Conservation (phyloP, 495 filamentous ascomycete species). For the Cercophora samala region DNA sequence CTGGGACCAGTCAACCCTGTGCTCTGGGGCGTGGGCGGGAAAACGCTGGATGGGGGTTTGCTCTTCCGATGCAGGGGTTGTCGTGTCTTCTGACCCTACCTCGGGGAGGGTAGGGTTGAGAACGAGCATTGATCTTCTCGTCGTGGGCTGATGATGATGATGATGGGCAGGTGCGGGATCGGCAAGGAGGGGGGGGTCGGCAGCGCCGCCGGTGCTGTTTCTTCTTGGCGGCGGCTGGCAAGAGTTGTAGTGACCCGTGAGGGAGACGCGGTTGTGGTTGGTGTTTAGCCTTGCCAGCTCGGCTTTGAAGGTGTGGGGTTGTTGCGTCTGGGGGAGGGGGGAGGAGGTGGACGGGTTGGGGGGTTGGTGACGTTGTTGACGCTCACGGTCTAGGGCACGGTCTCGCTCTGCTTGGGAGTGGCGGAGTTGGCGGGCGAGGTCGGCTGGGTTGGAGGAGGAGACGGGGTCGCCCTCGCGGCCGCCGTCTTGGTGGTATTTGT, state of each 20-base stretch:
- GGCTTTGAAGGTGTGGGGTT: slow-evolving; percentile 24
- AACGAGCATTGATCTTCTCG: slow-evolving; percentile 16
- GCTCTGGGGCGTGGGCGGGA: slow-evolving; percentile 16
- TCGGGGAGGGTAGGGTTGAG: slow-evolving; percentile 12
- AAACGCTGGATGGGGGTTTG: not conserved
- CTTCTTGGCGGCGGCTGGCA: slow-evolving; percentile 4
- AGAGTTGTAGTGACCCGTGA: slow-evolving; percentile 5
- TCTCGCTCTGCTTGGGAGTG: slow-evolving; percentile 27
- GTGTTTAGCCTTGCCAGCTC: slow-evolving; percentile 20
- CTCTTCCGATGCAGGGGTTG: slow-evolving; percentile 13
- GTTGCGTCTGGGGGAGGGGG: not conserved
- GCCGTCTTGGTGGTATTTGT: slow-evolving; percentile 30
- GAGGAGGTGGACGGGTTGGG: slow-evolving; percentile 21
- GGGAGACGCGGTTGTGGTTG: slow-evolving; percentile 4
- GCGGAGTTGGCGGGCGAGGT: slow-evolving; percentile 18
- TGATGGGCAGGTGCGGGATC: too few relatives aligned
- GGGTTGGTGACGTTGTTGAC: not conserved
- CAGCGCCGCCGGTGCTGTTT: slow-evolving; percentile 29
- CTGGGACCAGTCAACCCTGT: slow-evolving; percentile 43
- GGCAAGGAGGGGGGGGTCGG: not conserved
- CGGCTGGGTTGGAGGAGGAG: slow-evolving; percentile 11
- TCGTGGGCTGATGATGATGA: not conserved
- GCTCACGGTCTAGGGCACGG: slow-evolving; percentile 21
- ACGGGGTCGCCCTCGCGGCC: not conserved
- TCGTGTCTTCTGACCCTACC: slow-evolving; percentile 5